Conservation (phyloP, 2,329 filamentous ascomycete species). For the Exutisphaerella laricina region DNA sequence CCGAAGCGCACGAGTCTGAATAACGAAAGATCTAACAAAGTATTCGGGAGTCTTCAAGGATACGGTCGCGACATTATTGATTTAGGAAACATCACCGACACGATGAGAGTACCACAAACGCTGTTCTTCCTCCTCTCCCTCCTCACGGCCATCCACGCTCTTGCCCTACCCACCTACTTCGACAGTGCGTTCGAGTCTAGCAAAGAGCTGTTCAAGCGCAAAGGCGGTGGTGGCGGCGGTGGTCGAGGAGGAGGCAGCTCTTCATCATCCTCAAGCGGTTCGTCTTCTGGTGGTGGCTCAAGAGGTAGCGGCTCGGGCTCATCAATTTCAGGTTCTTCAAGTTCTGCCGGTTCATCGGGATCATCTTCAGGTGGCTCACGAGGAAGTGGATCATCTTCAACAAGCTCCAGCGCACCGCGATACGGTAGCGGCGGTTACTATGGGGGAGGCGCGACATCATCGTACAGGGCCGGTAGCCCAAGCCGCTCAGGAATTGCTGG, state of each 20-base stretch:
- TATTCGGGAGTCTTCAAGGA: not conserved
- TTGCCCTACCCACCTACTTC: constrained; percentile 28
- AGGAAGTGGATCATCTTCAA: constrained; percentile 21
- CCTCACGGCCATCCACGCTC: constrained; percentile 29
- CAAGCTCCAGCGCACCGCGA: constrained; percentile 54
- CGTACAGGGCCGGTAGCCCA: constrained; percentile 51
- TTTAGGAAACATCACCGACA: constrained; percentile 5
- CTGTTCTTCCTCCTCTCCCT: constrained; percentile 28
- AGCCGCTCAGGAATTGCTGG: constrained; percentile 45
- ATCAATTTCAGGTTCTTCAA: constrained; percentile 1
- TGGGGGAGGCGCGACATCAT: constrained; percentile 56
- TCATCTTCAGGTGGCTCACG: constrained; percentile 19
- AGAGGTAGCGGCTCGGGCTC: constrained; percentile 7
- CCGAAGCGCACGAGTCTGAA: not conserved
- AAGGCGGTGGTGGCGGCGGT: constrained; percentile 44
- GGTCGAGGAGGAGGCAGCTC: constrained; percentile 37
- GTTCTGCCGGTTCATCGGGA: too few relatives aligned
- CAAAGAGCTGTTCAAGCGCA: constrained; percentile 41
- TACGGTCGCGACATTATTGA: not conserved
- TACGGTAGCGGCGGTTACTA: constrained; percentile 62
- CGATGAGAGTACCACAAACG: constrained; percentile 28
- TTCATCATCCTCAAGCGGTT: constrained; percentile 23
- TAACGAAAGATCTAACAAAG: not conserved
- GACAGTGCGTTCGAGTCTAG: constrained; percentile 31
- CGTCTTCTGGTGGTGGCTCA: constrained; percentile 22